Evolutionary conservation across 2,329 filamentous ascomycete species (phyloP).

Genomic region (Westerdykella ornata): DNA sequence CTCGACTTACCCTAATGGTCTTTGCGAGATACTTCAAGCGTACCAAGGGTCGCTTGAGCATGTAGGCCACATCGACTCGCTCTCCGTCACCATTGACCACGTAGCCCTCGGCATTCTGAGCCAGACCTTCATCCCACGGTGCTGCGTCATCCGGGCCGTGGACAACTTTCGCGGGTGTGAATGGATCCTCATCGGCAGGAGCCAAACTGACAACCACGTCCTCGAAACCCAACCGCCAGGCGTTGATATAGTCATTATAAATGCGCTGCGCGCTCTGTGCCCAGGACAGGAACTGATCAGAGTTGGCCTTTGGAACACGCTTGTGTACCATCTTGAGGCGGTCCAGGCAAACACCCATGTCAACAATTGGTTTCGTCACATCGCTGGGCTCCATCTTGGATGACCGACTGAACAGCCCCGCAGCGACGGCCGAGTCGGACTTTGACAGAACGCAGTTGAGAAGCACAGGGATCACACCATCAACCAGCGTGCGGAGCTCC

Average conservation of each 20-base stretch:
- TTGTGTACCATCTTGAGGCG: conserved; percentile 74
- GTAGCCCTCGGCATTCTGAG: conserved; percentile 54
- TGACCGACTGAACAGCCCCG: conserved; percentile 60
- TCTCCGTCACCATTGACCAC: conserved; percentile 69
- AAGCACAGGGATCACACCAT: conserved; percentile 89
- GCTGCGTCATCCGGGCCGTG: conserved; percentile 43
- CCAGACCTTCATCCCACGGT: conserved; percentile 50
- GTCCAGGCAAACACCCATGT: conserved; percentile 88
- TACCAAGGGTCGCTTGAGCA: conserved; percentile 82
- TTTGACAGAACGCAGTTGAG: conserved; percentile 76
- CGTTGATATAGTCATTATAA: conserved; percentile 77
- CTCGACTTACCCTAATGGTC: conserved; percentile 59
- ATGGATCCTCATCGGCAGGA: conserved; percentile 58
- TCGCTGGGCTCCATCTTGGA: conserved; percentile 51
- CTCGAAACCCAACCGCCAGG: conserved; percentile 90
- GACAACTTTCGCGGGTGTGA: conserved; percentile 40
- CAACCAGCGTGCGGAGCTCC: conserved; percentile 86
- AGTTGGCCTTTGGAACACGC: conserved; percentile 67
- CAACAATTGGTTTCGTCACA: conserved; percentile 79
- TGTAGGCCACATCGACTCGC: conserved; percentile 85
- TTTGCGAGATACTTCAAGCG: conserved; percentile 83
- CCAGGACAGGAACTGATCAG: conserved; percentile 71
- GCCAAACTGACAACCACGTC: conserved; percentile 91
- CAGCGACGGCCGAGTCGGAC: conserved; percentile 56
- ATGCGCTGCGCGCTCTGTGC: conserved; percentile 68